Base-by-base conservation (phyloP, 306 rosid genomes). In the Crotalaria pallida region DNA sequence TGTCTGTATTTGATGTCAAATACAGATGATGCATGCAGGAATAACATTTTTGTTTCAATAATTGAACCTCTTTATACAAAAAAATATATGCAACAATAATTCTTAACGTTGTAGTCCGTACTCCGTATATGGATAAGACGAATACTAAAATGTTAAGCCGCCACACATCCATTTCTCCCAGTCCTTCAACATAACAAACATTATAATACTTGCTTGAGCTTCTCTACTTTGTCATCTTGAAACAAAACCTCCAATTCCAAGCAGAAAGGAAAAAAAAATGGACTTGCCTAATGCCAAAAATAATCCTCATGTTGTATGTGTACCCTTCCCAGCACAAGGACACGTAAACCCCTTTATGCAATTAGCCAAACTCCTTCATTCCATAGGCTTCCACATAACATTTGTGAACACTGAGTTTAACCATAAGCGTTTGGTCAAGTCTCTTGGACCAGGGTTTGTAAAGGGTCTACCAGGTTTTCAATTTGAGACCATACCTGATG, bases 361-460 rank as follows among this genome's bases (percentile, higher is more conserved):
- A n/a, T 59, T 80, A 31, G 78, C 84, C 47, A 80, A 76, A 58
- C 71, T 76, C 52, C 70, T 80, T 4, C 77, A 75, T 34, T 70
- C 22, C 26, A 48, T 13, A 7, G 84, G 80, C 33, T 27, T 75
- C 29, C 74, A 80, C 50, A 11, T 80, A 64, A 75, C 84, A 38
- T 80, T 69, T 41, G 77, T 79, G 18, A 69, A 61, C 69, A 36
- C 7, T 15, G 65, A 80, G 36, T 80, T 63, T 53, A 68, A 70
- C 45, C 71, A 75, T 66, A 43, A 27, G 15, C 78, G 63, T 65
- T 24, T 80, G 16, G 34, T 40, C 23, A 52, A 69, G 13, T 70
- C 75, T 53, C 61, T 38, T 1, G 75, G 81, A 2, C 56, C 52
- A 4, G 41, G 64, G 1, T 36, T 33, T 24, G 8, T 65, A 3